Base-by-base conservation (phyloP, 1,139 yeast species). In the Taphrina wiesneri region DNA sequence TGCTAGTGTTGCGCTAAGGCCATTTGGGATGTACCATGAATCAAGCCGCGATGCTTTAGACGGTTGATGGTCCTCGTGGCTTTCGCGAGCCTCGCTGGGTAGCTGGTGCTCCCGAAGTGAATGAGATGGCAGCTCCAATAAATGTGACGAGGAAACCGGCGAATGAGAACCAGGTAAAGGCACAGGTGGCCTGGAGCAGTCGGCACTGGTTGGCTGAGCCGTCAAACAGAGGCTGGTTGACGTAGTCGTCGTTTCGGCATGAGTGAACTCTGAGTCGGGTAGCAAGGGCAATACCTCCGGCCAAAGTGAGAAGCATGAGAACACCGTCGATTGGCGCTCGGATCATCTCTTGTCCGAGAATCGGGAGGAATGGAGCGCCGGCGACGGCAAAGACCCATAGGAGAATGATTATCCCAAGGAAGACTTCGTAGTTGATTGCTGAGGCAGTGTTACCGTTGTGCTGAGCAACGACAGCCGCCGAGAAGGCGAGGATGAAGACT, bases 261-360 rank as follows among this genome's bases (percentile, higher is more conserved):
- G 96, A 87, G 83, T 91, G 97, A 70, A 82, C 83, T 78, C 90
- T 85, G 76, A 88, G 86, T 73, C 86, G 95, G 70, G 91, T 96
- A 67, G 97, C 98, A 77, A 93, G 81, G 65, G 97, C 96, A 67
- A 96, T 85, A 72, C 93, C 98, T 72, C 90, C 98, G 67, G 98
- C 86, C 79, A 93, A 90, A 69, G 96, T 86, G 85, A 93, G 92
- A 72, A 92, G 88, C 75, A 86, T 80, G 84, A 91, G 90, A 78
- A 93, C 81, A 79, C 90, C 86, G 82, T 93, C 99, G 75, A 90
- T 80, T 67, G 81, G 73, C 67, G 87, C 85, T 76, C 90, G 79
- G 71, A 91, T 77, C 67, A 89, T 78, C 72, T 98, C 98, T 87
- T 95, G 89, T 61, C 96, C 96, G 70, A 92, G 82, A 26, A 56